Base-by-base conservation (phyloP, 495 filamentous ascomycete species). In the Penicillium dipodomyicola region DNA sequence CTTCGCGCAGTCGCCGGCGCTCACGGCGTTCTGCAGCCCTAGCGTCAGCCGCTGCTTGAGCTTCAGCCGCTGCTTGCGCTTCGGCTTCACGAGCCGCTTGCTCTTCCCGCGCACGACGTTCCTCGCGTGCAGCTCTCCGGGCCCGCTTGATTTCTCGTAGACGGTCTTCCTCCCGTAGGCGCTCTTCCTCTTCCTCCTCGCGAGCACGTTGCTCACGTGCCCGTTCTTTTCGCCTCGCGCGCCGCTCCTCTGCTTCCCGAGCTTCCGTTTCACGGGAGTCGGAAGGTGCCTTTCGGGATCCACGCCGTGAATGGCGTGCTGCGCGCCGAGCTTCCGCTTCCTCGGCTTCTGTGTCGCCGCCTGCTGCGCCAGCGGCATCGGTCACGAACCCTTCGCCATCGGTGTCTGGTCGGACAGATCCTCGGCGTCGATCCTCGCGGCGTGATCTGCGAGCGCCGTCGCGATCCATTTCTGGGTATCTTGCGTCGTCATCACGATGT, bases 161-260 rank as follows among this genome's bases (percentile, higher is more conserved):
- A 7, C 72, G 68, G 5, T 76, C 71, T 55, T 80, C 78, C 55
- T 78, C 80, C 14, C 68, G 68, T 4, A 74, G 70, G 5, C 72
- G 68, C 7, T 76, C 71, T 55, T 80, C 71, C 51, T 80, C 79
- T 65, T 80, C 76, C 30, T 79, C 81, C 57, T 79, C 78, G n/a
- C 67, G 71, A 22, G 65, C 67, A 29, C 69, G 58, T 56, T 70
- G 67, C 39, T 79, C 75, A 11, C 73, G 52, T 3, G 52, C 52
- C 47, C 65, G 69, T 72, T 82, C 67, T 68, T 76, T 63, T 52
- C 69, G 62, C 56, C 73, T 57, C 30, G 71, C 71, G 17, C 78
- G 69, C 52, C 75, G 62, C 59, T 80, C 77, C 49, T 80, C 78
- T 3, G 67, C 74, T 58, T 77, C 77, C n/a, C 71, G 69, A 25